Evolutionary conservation across 2,329 filamentous ascomycete genomes (phyloP).

Genomic region (Aspergillus sp.): DNA sequence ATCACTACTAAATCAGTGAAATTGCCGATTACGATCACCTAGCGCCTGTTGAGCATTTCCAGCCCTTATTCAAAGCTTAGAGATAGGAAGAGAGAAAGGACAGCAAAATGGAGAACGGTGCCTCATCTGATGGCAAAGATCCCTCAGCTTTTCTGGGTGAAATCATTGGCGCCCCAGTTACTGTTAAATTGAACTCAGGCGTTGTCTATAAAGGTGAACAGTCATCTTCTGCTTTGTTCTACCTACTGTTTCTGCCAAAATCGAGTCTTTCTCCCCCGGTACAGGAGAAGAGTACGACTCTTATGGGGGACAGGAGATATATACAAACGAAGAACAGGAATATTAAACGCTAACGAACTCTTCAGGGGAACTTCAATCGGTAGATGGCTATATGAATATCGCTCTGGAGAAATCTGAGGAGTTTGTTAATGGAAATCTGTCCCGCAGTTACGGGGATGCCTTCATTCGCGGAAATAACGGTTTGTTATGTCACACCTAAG

Average conservation of each 20-base stretch:
- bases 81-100: not conserved
- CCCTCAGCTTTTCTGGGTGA: conserved; percentile 90
- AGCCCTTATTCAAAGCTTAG: not conserved
- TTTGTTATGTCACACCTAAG: conserved; percentile 41
- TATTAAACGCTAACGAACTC: conserved; percentile 7
- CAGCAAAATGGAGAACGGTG: conserved; percentile 71
- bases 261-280: too few species aligned
- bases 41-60: not conserved
- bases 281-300: too few species aligned
- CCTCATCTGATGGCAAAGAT: conserved; percentile 74
- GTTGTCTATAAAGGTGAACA: conserved; percentile 87
- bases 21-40: not conserved
- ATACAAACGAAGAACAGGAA: not conserved
- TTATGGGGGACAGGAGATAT: not conserved
- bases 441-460: conserved; percentile 85
- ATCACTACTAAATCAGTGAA: not conserved
- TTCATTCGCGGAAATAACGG: conserved; percentile 97
- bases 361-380: conserved; percentile 87
- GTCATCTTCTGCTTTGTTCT: too few species aligned
- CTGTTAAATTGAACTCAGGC: conserved; percentile 97
- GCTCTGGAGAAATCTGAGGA: conserved; percentile 94
- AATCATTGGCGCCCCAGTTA: conserved; percentile 91
- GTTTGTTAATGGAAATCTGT: conserved; percentile 80
- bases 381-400: conserved; percentile 99
- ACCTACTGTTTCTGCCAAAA: too few species aligned